Evolutionary conservation across 176 grass and related monocot genomes (phyloP), one percentile per base, ranked within the genome.

Genomic region (Ananas comosus): DNA sequence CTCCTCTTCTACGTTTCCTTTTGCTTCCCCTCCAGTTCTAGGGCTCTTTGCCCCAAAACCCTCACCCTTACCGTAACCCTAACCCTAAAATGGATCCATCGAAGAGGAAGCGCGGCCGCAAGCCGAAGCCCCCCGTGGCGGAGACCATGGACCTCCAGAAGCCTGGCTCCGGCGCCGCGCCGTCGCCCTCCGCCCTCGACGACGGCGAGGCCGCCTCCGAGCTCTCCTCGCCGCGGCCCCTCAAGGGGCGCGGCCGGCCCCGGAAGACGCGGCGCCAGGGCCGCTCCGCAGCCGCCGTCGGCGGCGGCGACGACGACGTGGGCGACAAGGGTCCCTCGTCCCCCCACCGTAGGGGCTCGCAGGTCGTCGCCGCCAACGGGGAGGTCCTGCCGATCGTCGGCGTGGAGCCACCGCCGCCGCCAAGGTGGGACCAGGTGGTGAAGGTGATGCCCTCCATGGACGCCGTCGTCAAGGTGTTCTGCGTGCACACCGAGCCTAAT

Each of bases 381-480:
- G 75, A 77, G 17, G 16, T 47, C 12, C 8, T 10, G 64, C 47
- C 50, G 13, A 50, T 24, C 59, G 64, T 3, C 63, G 80, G 2
- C 77, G 74, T 63, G 51, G 70, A 49, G 22, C 75, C 66, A 9
- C 51, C 71, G 29, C 80, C 90, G 11, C 80, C 93, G 10, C n/a
- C 81, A 49, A 78, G 70, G 25, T 91, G 88, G 93, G 89, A 92
- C 47, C 84, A 97, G 74, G 89, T 90, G 24, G 89, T 71, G 29
- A 85, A 48, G 76, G 93, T 85, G 10, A 25, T 85, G 73, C 93
- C 93, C 4, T 92, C 93, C 51, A 97, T 92, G 93, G 93, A 90
- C 7, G 86, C 93, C 7, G 93, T 97, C 16, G 93, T 97, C 3
- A 97, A 97, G 89, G 93, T 97, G 28, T 97, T 97, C 79, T 97